These are phyloP conservation scores for Coniochaeta hoffmannii DNA, from an alignment of 2,329 filamentous ascomycete species.

Conservation along the genomic window DNA sequence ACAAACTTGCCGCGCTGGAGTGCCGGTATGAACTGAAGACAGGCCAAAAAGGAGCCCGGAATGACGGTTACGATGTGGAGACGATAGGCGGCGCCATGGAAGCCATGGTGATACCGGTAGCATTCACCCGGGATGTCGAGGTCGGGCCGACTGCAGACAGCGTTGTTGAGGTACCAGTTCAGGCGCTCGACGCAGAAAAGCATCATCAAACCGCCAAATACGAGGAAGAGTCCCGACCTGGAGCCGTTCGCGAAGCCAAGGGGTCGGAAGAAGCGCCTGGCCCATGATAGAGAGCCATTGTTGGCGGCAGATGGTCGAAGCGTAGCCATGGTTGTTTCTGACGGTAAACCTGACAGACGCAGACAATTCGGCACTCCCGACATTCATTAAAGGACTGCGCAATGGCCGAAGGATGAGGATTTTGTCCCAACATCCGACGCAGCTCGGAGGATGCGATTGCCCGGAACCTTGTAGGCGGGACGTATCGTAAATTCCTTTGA, in stretches of 20 bases:
- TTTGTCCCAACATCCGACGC: too few relatives aligned
- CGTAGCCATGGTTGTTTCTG: too few relatives aligned
- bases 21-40: slow-evolving; percentile 40
- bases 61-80: slow-evolving; percentile 38
- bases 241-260: slow-evolving; percentile 50
- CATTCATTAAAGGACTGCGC: too few relatives aligned
- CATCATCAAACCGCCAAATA: slow-evolving; percentile 37
- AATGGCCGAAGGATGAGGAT: too few relatives aligned
- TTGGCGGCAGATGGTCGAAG: too few relatives aligned
- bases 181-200: slow-evolving; percentile 42
- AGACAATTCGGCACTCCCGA: too few relatives aligned
- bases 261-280: slow-evolving; percentile 27
- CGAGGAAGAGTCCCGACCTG: slow-evolving; percentile 47
- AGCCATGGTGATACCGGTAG: slow-evolving; percentile 25
- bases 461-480: too few relatives aligned
- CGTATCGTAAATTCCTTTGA: too few relatives aligned
- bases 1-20: slow-evolving; percentile 36
- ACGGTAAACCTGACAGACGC: too few relatives aligned
- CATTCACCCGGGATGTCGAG: slow-evolving; percentile 29
- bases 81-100: slow-evolving; percentile 31
- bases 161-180: slow-evolving; percentile 38
- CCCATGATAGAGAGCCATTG: too few relatives aligned
- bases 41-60: slow-evolving; percentile 34
- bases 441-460: too few relatives aligned
- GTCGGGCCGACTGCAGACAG: slow-evolving; percentile 16